Base-by-base conservation (phyloP, 768 basidiomycete species). In the Boletus bicolor region DNA sequence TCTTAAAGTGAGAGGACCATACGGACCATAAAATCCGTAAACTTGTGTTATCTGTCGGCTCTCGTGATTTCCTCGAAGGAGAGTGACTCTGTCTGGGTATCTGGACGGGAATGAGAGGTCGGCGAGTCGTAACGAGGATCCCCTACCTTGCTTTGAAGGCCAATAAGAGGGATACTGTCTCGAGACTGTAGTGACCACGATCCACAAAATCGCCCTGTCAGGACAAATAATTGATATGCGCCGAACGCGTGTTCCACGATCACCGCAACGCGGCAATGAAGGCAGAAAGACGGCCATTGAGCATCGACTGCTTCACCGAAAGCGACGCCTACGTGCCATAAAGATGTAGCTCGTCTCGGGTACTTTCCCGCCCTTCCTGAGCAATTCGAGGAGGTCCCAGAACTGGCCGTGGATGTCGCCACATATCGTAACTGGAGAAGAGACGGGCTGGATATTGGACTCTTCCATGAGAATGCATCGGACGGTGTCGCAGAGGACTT, bases 371-470 rank as follows among this genome's bases (percentile, higher is more conserved):
- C 93, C 93, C 54, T 91, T 86, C 63, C 89, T 76, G 63, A 97
- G 76, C 48, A 99, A 75, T 74, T 99, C 94, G 35, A 96, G 79
- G 45, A 98, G 77, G 68, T 98, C 96, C 88, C 93, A 98, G 73
- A 97, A 97, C 70, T 98, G 96, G 26, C 95, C 95, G 65, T 98
- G 95, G 49, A 98, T 96, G 68, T 98, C 95, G 32, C 95, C 95
- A 67, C 91, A 92, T 61, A 93, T 89, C 32, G 96, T 98, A 37
- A 98, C 96, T 1, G 96, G 96, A 60, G 84, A 90, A 35, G 91
- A 90, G 51, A 99, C 92, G 34, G 95, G 95, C 68, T 98, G 94
- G 54, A 98, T 95, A 69, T 98, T 99, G 53, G 89, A 93, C 71
- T 99, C 96, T 71, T 99, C 96, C 70, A 98, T 86, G 37, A 97